Evolutionary conservation across 1,139 yeast species (phyloP).

Genomic region (Geotrichum armillariae): DNA sequence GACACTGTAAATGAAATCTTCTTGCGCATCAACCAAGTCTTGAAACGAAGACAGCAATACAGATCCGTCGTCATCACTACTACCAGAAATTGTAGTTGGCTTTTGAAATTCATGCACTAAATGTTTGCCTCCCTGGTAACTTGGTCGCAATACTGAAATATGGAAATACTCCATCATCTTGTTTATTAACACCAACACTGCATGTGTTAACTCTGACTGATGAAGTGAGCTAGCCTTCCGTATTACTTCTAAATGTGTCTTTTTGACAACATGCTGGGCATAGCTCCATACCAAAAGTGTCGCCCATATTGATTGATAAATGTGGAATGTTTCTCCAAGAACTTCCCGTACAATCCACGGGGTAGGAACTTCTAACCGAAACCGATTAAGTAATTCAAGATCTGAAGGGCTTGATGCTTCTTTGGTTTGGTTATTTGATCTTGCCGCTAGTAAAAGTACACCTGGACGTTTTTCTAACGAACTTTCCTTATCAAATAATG

Average conservation of each 20-base stretch:
- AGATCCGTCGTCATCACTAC: neutral
- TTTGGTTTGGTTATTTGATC: neutral
- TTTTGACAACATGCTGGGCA: conserved; percentile 1
- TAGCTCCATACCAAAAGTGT: conserved; percentile 3
- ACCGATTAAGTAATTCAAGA: conserved; percentile 1
- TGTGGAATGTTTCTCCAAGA: conserved; percentile 1
- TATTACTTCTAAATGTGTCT: neutral
- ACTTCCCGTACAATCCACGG: conserved; percentile 9
- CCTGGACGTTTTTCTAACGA: neutral
- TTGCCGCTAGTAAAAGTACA: neutral
- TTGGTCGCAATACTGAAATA: conserved; percentile 1
- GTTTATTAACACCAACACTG: conserved; percentile 7
- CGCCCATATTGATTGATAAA: conserved; percentile 2
- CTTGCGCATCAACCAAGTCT: conserved; percentile 7
- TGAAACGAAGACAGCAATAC: neutral
- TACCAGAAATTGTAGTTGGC: neutral
- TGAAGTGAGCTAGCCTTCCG: neutral
- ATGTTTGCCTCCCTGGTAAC: neutral
- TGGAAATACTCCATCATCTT: conserved; percentile 13
- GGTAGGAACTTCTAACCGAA: conserved; percentile 5
- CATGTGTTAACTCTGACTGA: neutral
- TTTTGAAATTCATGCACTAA: neutral
- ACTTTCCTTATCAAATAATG: neutral
- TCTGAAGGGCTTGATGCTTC: neutral
- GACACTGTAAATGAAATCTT: neutral